Evolutionary conservation across 495 filamentous ascomycete species (phyloP).

Genomic region (Pseudevernia furfuracea): DNA sequence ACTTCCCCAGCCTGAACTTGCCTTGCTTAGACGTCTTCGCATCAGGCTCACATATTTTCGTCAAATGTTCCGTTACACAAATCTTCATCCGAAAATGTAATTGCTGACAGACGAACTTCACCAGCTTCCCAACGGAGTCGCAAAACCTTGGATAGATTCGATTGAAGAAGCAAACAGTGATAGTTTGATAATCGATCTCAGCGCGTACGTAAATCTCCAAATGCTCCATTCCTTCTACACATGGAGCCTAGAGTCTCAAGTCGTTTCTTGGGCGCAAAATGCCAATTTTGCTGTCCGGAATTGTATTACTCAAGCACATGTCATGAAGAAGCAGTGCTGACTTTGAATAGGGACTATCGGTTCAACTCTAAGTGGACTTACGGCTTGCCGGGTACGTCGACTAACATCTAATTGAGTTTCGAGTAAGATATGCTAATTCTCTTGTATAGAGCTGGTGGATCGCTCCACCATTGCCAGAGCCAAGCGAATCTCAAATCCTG

Average conservation of each 20-base stretch:
- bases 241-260: neutral
- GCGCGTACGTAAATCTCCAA: constrained; percentile 39
- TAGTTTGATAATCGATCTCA: constrained; percentile 85
- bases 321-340: neutral
- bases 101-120: neutral
- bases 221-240: neutral
- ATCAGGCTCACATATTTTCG: neutral
- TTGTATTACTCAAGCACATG: neutral
- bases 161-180: constrained; percentile 66
- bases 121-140: constrained; percentile 83
- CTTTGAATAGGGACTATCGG: constrained; percentile 57
- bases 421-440: neutral
- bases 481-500: constrained; percentile 86
- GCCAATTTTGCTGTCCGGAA: neutral
- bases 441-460: constrained; percentile 56
- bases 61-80: neutral
- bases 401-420: neutral
- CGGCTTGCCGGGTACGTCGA: constrained; percentile 55
- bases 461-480: constrained; percentile 71
- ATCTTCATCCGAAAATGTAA: neutral
- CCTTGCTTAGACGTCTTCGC: neutral
- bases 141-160: constrained; percentile 91
- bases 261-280: neutral
- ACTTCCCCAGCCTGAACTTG: neutral
- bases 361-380: constrained; percentile 91